A percentile compares a stretch with the other conserved stretches of the same genome.
phyloP scores from a whole-genome alignment of 1,284 basidiomycete species.

The Austropuccinia psidii region DNA sequence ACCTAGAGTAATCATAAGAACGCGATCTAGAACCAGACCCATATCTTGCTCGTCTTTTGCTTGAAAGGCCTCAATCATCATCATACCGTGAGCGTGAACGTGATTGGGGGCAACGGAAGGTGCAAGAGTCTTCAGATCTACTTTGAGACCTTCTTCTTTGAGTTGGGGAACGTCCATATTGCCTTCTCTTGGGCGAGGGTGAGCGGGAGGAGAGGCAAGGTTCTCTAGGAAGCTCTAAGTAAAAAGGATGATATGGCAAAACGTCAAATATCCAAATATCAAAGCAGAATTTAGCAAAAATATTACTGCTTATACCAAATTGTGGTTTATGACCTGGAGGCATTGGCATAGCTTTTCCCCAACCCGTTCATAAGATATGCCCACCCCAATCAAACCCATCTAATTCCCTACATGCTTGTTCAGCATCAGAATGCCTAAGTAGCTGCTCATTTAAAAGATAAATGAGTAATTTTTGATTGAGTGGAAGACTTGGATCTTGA shows the following conservation, averaged over 20 bases:
- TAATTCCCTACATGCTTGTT: conserved; percentile 70
- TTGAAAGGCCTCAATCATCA: conserved; percentile 50
- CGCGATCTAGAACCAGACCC: conserved; percentile 39
- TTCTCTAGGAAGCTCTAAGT: conserved; percentile 40
- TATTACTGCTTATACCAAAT: conserved; percentile 67
- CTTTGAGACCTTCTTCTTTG: conserved; percentile 45
- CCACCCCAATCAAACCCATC: conserved; percentile 92
- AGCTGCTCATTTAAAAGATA: neutral
- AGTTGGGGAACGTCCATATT: conserved; percentile 39
- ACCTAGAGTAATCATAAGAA: conserved; percentile 41
- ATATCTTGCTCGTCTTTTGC: conserved; percentile 46
- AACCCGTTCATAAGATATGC: conserved; percentile 71
- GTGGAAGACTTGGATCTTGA: too few species aligned
- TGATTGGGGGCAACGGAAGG: conserved; percentile 39
- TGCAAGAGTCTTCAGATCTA: conserved; percentile 37
- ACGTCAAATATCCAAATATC: neutral
- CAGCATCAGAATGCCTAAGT: conserved; percentile 64
- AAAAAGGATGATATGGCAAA: neutral
- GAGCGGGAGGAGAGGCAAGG: conserved; percentile 33
- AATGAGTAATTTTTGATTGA: neutral
- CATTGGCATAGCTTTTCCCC: conserved; percentile 89
- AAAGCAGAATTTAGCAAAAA: neutral
- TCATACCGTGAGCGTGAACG: conserved; percentile 42
- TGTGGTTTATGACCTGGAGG: conserved; percentile 59
- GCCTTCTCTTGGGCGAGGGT: conserved; percentile 47